Evolutionary conservation across 2,329 filamentous ascomycete genomes (phyloP), one percentile per base, ranked within the genome.

Genomic region (Trichoderma brevicompactum): DNA sequence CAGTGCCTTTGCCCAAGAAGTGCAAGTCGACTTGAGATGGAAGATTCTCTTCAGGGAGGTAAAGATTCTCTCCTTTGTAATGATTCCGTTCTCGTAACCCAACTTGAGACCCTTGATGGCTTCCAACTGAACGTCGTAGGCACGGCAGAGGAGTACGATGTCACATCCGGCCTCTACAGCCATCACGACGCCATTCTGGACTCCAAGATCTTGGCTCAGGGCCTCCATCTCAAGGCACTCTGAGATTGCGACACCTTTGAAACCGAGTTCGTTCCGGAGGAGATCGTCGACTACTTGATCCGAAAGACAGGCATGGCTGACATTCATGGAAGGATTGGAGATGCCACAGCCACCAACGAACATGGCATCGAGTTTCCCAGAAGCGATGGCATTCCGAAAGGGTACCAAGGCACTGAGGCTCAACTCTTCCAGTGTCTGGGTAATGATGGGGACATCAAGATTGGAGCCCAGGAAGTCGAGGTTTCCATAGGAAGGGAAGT

Each of bases 201-300:
- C 93, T n/a, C 94, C 94, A 56, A 98, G 95, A 72, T 97, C 96
- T 74, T 96, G 92, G 69, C 92, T 95, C 8, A 98, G 84, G 0
- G 94, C 93, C 73, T 97, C 94, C 94, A 98, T 98, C 75, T 97
- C 94, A 7, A 98, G 80, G 70, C 94, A 98, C 74, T 98, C 94
- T 0, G 94, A 97, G 56, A 98, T 92, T 28, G 95, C 93, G 2
- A 98, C 94, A 1, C 94, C 94, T 56, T 92, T 87, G 72, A 98
- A 98, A 2, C 91, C 90, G 28, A 98, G 85, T 69, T 97, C 93
- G 66, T 90, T 90, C n/a, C 94, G 87, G 3, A 98, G 81, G 23
- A 97, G 80, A 66, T 95, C 92, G 73, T 97, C 92, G 3, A 98
- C 93, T 1, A 98, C 92, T 76, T 97, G 92, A 70, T 97, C 91